Conservation (phyloP, 1,139 yeast species). For the Zygoascus meyerae region DNA sequence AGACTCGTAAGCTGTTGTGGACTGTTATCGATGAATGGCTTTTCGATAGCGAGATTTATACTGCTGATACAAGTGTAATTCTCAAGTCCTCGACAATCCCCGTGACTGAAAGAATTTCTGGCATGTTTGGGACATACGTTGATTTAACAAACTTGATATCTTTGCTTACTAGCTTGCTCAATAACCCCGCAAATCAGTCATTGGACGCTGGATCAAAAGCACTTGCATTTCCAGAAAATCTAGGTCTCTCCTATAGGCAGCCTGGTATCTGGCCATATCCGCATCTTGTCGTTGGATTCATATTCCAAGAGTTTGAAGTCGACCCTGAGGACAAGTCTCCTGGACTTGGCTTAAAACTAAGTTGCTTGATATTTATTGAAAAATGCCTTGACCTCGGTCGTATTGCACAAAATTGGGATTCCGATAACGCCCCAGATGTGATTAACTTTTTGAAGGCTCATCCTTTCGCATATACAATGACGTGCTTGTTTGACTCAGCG, state of each 20-base stretch:
- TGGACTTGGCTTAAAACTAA: conserved; percentile 45
- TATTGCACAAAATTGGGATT: conserved; percentile 25
- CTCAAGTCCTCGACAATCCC: conserved; percentile 20
- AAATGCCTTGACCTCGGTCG: conserved; percentile 50
- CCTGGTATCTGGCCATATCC: conserved; percentile 77
- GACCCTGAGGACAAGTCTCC: conserved; percentile 30
- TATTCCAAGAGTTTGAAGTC: conserved; percentile 42
- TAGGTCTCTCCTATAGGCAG: conserved; percentile 59
- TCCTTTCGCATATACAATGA: conserved; percentile 63
- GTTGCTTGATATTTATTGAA: conserved; percentile 48
- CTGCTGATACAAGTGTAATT: conserved; percentile 3
- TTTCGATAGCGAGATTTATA: conserved; percentile 36
- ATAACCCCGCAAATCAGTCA: too few species aligned
- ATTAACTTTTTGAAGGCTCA: conserved; percentile 45
- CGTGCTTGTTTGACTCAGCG: conserved; percentile 54
- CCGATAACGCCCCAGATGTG: conserved; percentile 40
- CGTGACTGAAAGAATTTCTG: conserved; percentile 29
- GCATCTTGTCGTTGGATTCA: conserved; percentile 62
- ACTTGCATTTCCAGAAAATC: conserved; percentile 55
- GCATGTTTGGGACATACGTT: conserved; percentile 24
- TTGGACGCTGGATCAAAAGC: conserved; percentile 56
- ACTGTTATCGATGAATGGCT: conserved; percentile 66
- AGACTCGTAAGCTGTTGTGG: conserved; percentile 59
- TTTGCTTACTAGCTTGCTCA: conserved; percentile 34
- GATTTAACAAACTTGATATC: conserved; percentile 1